phyloP scores from a whole-genome alignment of 1,284 basidiomycete genomes.

The Melampsora larici-populina region DNA sequence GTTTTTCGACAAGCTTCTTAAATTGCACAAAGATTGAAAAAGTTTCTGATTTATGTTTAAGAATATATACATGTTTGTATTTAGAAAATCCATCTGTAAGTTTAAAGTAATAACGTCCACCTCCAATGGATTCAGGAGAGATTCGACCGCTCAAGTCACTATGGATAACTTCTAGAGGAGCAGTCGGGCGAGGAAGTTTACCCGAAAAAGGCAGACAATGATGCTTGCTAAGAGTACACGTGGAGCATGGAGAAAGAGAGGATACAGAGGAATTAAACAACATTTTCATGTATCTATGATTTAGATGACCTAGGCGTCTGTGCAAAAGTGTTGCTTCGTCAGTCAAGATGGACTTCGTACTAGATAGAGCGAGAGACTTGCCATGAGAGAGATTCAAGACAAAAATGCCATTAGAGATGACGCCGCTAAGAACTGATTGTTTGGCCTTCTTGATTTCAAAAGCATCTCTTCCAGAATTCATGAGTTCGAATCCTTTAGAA shows the following conservation, averaged over 20 bases:
- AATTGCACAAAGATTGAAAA: not conserved
- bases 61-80: not conserved
- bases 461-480: too few relatives aligned
- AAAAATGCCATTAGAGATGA: not conserved
- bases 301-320: constrained; percentile 4
- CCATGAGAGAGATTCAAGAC: not conserved
- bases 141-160: too few relatives aligned
- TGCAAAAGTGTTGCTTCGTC: not conserved
- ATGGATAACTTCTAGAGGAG: too few relatives aligned
- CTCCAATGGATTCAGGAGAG: too few relatives aligned
- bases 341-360: not conserved
- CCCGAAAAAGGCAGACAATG: constrained; percentile 6
- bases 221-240: constrained; percentile 14
- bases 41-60: constrained; percentile 25
- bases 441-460: constrained; percentile 3
- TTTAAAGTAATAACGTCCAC: too few relatives aligned
- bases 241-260: not conserved
- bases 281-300: not conserved
- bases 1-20: constrained; percentile 44
- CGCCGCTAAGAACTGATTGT: not conserved
- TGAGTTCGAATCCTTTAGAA: not conserved
- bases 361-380: not conserved
- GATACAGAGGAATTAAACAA: not conserved
- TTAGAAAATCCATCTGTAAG: too few relatives aligned
- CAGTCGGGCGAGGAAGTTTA: not conserved